A percentile compares a stretch with the other conserved stretches of the same genome.
Evolutionary conservation across 306 rosid genomes (phyloP).

Genomic region (Luffa acutangula): DNA sequence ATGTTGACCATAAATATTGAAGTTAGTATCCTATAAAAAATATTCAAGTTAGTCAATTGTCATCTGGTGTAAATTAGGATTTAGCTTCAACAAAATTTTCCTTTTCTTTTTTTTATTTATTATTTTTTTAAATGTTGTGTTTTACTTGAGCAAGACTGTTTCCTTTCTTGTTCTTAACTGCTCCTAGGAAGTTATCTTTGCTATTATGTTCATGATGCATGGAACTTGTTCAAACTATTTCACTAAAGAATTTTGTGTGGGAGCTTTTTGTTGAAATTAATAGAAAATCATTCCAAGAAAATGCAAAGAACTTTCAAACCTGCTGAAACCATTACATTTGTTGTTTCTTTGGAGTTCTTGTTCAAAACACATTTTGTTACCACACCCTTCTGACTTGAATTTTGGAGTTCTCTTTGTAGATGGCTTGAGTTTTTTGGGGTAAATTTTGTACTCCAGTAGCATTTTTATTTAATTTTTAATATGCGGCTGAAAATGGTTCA

Average conservation of each 20-base stretch:
- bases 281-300: background rate
- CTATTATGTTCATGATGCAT: background rate
- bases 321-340: background rate
- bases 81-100: background rate
- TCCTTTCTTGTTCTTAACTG: background rate
- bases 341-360: background rate
- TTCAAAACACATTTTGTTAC: background rate
- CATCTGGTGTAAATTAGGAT: background rate
- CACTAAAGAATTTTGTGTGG: background rate
- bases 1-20: background rate
- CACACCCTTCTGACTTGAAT: background rate
- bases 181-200: background rate
- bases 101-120: background rate
- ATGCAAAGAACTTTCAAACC: background rate
- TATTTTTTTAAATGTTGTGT: background rate
- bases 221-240: background rate
- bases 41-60: background rate
- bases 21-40: background rate
- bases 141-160: background rate
- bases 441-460: background rate
- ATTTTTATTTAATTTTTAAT: constrained; percentile 9
- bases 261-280: background rate
- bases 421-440: background rate
- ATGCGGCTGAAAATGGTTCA: constrained; percentile 3
- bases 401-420: background rate